A percentile compares a stretch with the other conserved stretches of the same genome.
Conservation (phyloP, 2,329 filamentous ascomycete genomes). For the Arthrobotrys sphaeroides region DNA sequence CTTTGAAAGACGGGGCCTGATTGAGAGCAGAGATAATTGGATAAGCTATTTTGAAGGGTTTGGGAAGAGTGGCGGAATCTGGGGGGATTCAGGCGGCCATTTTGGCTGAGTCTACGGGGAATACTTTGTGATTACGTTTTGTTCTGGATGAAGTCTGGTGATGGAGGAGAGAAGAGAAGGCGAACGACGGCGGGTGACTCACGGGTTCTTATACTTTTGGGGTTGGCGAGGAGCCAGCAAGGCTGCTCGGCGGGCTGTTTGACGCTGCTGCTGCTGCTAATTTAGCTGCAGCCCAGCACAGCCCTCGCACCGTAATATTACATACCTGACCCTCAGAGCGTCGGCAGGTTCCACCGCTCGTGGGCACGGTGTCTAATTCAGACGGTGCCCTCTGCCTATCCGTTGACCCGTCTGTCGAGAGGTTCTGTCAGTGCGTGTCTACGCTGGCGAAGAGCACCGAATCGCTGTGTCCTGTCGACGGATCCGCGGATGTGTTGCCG, state of each 20-base stretch:
- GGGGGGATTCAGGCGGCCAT: conserved; percentile 47
- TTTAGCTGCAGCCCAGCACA: too few species aligned
- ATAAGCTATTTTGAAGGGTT: conserved; percentile 44
- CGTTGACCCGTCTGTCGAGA: too few species aligned
- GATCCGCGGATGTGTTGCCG: too few species aligned
- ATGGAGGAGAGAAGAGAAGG: background rate
- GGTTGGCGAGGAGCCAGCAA: background rate
- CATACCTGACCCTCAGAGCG: too few species aligned
- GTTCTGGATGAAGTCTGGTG: background rate
- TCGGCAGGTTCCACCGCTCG: too few species aligned
- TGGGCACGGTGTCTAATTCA: too few species aligned
- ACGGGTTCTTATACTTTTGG: conserved; percentile 50
- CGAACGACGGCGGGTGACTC: conserved; percentile 32
- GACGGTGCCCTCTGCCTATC: too few species aligned
- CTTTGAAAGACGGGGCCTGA: conserved; percentile 47
- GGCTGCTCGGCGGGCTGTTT: conserved; percentile 18
- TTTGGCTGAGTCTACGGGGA: background rate
- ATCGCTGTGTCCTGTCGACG: too few species aligned
- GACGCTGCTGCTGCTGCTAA: too few species aligned
- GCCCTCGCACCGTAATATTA: too few species aligned
- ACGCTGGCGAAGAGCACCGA: too few species aligned
- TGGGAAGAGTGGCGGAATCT: background rate
- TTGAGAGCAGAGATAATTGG: background rate
- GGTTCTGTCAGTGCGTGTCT: too few species aligned
- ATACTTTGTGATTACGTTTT: background rate